Evolutionary conservation across 1,284 basidiomycete genomes (phyloP).

Genomic region (Puccinia triticina): DNA sequence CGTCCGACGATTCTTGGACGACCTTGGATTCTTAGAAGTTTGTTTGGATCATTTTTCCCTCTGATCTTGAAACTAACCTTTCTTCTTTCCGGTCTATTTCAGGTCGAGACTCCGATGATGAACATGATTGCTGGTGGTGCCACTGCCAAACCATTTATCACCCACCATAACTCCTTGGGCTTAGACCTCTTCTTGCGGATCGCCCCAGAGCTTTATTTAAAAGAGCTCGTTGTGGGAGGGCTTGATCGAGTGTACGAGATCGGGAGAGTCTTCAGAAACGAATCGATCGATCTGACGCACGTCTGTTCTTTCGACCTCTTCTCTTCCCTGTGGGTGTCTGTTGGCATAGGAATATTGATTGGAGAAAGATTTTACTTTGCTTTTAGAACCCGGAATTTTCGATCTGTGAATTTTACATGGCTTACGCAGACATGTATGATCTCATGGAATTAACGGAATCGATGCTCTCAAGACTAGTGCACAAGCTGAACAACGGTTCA

Average conservation of each 20-base stretch:
- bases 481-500: conserved; percentile 75
- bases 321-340: neutral
- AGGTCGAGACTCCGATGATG: conserved; percentile 97
- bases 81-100: neutral
- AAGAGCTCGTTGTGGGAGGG: conserved; percentile 95
- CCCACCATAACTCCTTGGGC: conserved; percentile 97
- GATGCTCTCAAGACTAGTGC: conserved; percentile 88
- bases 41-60: neutral
- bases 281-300: conserved; percentile 97
- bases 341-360: neutral
- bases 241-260: conserved; percentile 98
- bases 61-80: neutral
- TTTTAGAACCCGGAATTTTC: conserved; percentile 63
- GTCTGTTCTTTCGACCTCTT: conserved; percentile 77
- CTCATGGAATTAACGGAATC: conserved; percentile 96
- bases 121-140: conserved; percentile 95
- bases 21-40: conserved; percentile 86
- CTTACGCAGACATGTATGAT: conserved; percentile 99
- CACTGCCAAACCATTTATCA: conserved; percentile 97
- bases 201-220: conserved; percentile 96
- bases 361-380: neutral
- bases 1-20: conserved; percentile 75
- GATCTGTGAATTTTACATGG: conserved; percentile 99
- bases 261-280: conserved; percentile 96
- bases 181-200: conserved; percentile 97